Conservation (phyloP, 306 rosid species). For the Comarum palustre region DNA sequence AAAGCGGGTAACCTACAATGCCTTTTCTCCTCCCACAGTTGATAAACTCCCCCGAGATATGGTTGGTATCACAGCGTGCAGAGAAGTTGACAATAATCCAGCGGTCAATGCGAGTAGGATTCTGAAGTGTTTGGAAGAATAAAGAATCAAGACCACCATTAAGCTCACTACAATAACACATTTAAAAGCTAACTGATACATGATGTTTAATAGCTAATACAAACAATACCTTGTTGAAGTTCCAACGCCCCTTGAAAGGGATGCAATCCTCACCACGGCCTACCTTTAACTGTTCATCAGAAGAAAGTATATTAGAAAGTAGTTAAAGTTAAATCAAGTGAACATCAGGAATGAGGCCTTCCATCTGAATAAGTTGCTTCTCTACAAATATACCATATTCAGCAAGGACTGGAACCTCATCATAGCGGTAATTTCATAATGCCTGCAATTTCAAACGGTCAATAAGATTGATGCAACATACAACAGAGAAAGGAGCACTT, state of each 20-base stretch:
- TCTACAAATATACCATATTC: conserved; percentile 68
- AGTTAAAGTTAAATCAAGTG: conserved; percentile 20
- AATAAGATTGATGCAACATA: neutral
- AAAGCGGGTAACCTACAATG: conserved; percentile 52
- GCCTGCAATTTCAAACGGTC: conserved; percentile 33
- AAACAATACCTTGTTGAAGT: conserved; percentile 67
- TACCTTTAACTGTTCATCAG: conserved; percentile 62
- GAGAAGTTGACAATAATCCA: conserved; percentile 93
- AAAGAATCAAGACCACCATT: conserved; percentile 17
- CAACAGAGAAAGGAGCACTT: conserved; percentile 3
- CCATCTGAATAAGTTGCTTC: conserved; percentile 51
- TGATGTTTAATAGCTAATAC: neutral
- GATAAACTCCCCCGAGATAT: conserved; percentile 80
- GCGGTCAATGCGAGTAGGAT: conserved; percentile 46
- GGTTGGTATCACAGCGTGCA: conserved; percentile 76
- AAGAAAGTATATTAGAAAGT: conserved; percentile 21
- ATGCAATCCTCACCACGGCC: conserved; percentile 59
- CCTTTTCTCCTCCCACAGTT: conserved; percentile 84
- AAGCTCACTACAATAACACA: neutral
- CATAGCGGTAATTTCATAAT: conserved; percentile 40
- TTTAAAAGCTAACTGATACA: neutral
- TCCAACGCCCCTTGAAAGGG: conserved; percentile 86
- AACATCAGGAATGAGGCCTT: conserved; percentile 74
- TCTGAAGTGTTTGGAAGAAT: conserved; percentile 48
- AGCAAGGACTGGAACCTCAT: conserved; percentile 64